A percentile compares a stretch with the other conserved stretches of the same genome.
Conservation (phyloP, 1,284 basidiomycete genomes). For the Ganoderma lingzhi region DNA sequence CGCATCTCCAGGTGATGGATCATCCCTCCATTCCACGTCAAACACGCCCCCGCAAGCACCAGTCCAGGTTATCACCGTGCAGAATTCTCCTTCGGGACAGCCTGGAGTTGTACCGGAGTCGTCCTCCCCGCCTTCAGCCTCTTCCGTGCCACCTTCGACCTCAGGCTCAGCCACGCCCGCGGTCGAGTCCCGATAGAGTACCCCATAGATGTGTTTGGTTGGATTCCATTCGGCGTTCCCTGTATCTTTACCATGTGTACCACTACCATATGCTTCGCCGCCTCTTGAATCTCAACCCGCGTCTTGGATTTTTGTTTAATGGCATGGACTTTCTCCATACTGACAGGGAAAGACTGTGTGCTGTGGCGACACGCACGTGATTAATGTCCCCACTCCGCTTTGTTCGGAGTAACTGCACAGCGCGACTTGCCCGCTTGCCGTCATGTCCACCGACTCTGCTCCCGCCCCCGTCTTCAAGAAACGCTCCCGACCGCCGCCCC, state of each 20-base stretch:
- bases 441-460: background rate
- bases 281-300: slow-evolving; percentile 1
- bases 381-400: background rate
- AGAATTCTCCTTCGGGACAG: slow-evolving; percentile 1
- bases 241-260: slow-evolving; percentile 14
- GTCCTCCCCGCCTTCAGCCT: background rate
- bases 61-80: background rate
- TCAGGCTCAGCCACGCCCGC: slow-evolving; percentile 11
- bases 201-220: slow-evolving; percentile 3
- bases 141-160: slow-evolving; percentile 5
- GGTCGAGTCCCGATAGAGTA: slow-evolving; percentile 17
- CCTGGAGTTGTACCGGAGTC: slow-evolving; percentile 1
- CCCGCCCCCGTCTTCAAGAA: slow-evolving; percentile 63
- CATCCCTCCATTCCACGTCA: background rate
- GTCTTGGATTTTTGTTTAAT: slow-evolving; percentile 1
- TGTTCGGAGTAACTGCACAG: background rate
- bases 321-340: background rate
- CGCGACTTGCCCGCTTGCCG: background rate
- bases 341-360: background rate
- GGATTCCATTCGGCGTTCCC: slow-evolving; percentile 11
- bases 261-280: slow-evolving; percentile 4
- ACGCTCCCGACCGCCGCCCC: slow-evolving; percentile 64
- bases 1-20: slow-evolving; percentile 1
- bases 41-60: background rate
- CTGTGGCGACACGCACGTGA: background rate